Conservation (phyloP, 495 filamentous ascomycete genomes). For the Penicillium paxilli region DNA sequence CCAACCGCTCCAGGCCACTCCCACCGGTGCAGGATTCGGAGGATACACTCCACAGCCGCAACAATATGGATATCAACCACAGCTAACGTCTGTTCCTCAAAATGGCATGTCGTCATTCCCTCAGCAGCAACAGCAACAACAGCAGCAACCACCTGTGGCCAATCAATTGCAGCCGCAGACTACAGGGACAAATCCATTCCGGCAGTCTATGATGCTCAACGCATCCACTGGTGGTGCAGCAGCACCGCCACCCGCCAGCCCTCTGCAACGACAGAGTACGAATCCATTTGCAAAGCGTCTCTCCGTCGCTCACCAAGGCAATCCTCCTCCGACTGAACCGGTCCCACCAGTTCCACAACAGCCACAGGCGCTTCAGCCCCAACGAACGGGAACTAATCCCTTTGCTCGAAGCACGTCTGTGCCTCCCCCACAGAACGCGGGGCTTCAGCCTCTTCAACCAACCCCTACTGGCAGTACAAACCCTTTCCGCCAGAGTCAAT, state of each 20-base stretch:
- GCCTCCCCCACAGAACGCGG: slow-evolving; percentile 30
- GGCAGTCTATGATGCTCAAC: slow-evolving; percentile 76
- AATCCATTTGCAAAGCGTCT: slow-evolving; percentile 77
- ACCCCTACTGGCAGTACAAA: slow-evolving; percentile 88
- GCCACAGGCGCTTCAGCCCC: slow-evolving; percentile 36
- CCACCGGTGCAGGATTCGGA: slow-evolving; percentile 85
- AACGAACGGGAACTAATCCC: slow-evolving; percentile 52
- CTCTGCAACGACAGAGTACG: slow-evolving; percentile 66
- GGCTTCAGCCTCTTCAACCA: slow-evolving; percentile 56
- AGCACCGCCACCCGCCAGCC: slow-evolving; percentile 25
- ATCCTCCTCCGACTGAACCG: slow-evolving; percentile 28
- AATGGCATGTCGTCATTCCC: slow-evolving; percentile 55
- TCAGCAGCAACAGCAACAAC: slow-evolving; percentile 40
- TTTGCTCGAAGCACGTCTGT: slow-evolving; percentile 49
- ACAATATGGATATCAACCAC: slow-evolving; percentile 46
- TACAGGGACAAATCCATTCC: slow-evolving; percentile 82
- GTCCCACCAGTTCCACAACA: slow-evolving; percentile 23
- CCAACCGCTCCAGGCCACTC: slow-evolving; percentile 56
- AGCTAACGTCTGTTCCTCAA: slow-evolving; percentile 64
- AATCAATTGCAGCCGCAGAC: slow-evolving; percentile 47
- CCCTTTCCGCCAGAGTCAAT: slow-evolving; percentile 86
- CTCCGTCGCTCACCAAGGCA: slow-evolving; percentile 43
- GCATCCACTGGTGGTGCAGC: slow-evolving; percentile 44
- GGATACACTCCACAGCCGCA: slow-evolving; percentile 74
- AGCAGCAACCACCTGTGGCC: slow-evolving; percentile 15